Percentiles rank a stretch among this genome's conserved stretches.
These are phyloP conservation scores for Xanthoceras sorbifolium DNA, from an alignment of 345 rosid genomes.

Conservation along the genomic window DNA sequence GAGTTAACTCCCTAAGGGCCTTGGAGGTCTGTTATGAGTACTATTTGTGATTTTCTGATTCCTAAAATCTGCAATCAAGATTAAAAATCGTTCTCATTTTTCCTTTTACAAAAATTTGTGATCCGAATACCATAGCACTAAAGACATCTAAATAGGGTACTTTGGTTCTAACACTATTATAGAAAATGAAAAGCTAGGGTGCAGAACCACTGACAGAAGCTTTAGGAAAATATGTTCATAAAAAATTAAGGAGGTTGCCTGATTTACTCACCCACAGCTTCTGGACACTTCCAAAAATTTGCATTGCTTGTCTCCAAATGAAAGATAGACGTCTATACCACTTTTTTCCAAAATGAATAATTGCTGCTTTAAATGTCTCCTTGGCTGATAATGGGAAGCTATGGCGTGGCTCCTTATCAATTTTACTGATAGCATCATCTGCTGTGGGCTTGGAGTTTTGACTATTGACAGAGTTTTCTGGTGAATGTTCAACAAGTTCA, in stretches of 20 bases:
- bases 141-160: neutral
- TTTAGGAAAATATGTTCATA: neutral
- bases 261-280: conserved; percentile 76
- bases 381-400: conserved; percentile 66
- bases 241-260: neutral
- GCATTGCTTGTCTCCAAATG: conserved; percentile 55
- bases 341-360: conserved; percentile 60
- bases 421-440: conserved; percentile 47
- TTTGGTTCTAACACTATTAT: neutral
- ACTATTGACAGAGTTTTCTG: conserved; percentile 47
- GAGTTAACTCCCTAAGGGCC: neutral
- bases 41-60: neutral
- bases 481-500: conserved; percentile 49
- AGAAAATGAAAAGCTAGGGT: neutral
- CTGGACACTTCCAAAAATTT: conserved; percentile 48
- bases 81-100: neutral
- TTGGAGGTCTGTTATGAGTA: neutral
- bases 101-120: neutral
- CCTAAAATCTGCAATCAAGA: neutral
- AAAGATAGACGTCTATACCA: conserved; percentile 75
- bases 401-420: conserved; percentile 52
- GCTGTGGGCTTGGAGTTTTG: conserved; percentile 38
- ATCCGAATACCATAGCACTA: neutral
- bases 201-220: neutral
- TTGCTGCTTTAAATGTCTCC: conserved; percentile 74